Evolutionary conservation across 192 early-diverging fungal genomes (phyloP), one percentile per base, ranked within the genome.

Genomic region (Allomyces macrogynus): DNA sequence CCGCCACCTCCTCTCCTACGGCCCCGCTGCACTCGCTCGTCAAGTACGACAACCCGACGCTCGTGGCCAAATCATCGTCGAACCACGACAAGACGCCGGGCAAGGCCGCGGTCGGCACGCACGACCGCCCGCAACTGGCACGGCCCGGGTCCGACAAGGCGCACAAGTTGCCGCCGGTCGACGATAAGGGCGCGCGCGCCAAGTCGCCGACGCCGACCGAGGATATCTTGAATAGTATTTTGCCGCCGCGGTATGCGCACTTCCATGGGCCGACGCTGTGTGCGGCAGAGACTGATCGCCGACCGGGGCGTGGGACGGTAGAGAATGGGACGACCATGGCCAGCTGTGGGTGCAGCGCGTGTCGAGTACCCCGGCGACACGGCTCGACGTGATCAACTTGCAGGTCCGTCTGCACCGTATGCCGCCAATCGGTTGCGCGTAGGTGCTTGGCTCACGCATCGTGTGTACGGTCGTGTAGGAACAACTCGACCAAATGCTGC

Each of bases 341-440:
- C 82, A 84, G 69, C 65, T 83, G 24, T 83, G 82, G 82, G 75
- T 84, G 24, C 82, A 84, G 66, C 80, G 77, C 64, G 80, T 82
- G 5, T 82, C 80, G 0, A 79, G 77, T 62, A 81, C 81, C 0
- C 81, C 81, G 24, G 81, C 81, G 9, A 82, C 81, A 4, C 75
- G 81, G 62, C 63, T 80, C 62, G 78, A 80, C 68, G 78, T 80
- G 16, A 80, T 80, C 27, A 80, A 80, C 64, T 63, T 79, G 57
- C 78, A 79, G 67, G 77, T 78, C 16, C 49, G 32, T 40, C 8
- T 8, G 4, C 32, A 8, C 32, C 4, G 7, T 0, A 40, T 1
- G 26, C 4, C 32, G 32, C 7, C 8, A 7, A 7, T 40, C 8
- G n/a, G n/a, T n/a, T n/a, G n/a, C n/a, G n/a, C n/a, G n/a, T n/a